Conservation (phyloP, 768 basidiomycete species). For the Grammothele lineata region DNA sequence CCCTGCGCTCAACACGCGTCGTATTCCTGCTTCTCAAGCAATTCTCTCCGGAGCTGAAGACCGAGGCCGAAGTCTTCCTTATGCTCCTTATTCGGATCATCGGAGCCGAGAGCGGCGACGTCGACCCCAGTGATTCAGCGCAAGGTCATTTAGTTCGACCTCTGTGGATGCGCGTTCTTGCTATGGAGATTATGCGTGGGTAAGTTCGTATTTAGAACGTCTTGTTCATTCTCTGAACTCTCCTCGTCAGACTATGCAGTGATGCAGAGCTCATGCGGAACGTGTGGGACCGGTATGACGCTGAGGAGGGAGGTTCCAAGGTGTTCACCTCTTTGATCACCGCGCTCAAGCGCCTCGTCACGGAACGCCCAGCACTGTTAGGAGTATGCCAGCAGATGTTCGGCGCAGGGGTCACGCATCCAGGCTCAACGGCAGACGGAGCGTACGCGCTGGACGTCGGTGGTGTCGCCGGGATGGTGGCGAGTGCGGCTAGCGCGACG, state of each 20-base stretch:
- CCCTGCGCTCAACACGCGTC: conserved; percentile 87
- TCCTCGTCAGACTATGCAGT: conserved; percentile 55
- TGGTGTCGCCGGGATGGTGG: conserved; percentile 78
- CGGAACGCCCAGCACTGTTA: conserved; percentile 82
- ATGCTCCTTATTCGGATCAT: conserved; percentile 65
- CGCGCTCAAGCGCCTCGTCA: conserved; percentile 80
- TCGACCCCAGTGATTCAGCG: conserved; percentile 16
- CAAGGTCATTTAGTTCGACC: conserved; percentile 40
- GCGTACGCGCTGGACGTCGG: conserved; percentile 60
- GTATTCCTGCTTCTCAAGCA: conserved; percentile 92
- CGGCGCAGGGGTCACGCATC: conserved; percentile 61
- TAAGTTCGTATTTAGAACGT: conserved; percentile 23
- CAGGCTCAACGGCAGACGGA: conserved; percentile 30
- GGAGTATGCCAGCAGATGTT: conserved; percentile 79
- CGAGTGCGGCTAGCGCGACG: conserved; percentile 77
- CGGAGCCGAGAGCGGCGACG: conserved; percentile 43
- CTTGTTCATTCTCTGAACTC: neutral
- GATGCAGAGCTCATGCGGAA: conserved; percentile 76
- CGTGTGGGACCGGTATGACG: conserved; percentile 78
- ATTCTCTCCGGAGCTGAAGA: conserved; percentile 74
- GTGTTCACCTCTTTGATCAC: conserved; percentile 77
- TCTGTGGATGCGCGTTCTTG: conserved; percentile 84
- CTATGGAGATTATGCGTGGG: conserved; percentile 92
- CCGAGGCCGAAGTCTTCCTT: conserved; percentile 85
- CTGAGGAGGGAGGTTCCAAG: conserved; percentile 53